Percentiles rank a stretch among this genome's conserved stretches.
Conservation (phyloP, 106 monocot genomes). For the Alisma plantagoaquatica region DNA sequence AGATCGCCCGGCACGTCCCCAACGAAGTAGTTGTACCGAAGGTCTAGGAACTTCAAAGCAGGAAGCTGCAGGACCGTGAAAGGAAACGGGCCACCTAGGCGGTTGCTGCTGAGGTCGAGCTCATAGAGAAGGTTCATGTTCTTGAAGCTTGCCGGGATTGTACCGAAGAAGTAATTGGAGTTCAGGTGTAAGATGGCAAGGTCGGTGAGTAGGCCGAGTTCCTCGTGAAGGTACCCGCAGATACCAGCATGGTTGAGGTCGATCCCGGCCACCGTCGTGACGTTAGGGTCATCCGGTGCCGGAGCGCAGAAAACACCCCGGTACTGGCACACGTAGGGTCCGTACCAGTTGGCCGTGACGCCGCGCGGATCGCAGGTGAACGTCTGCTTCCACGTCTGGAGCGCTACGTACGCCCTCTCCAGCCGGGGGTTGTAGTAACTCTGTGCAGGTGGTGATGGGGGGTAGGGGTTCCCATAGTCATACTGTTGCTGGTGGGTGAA, state of each 20-base stretch:
- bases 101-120: constrained; percentile 38
- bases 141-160: neutral
- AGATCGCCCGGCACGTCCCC: constrained; percentile 2
- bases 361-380: constrained; percentile 38
- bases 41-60: constrained; percentile 28
- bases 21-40: constrained; percentile 21
- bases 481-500: no score
- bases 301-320: constrained; percentile 43
- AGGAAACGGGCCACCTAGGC: constrained; percentile 29
- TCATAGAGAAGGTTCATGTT: constrained; percentile 14
- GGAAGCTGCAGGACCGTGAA: constrained; percentile 23
- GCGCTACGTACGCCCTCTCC: constrained; percentile 31
- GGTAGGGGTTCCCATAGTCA: no score
- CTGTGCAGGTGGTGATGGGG: no score
- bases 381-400: constrained; percentile 35
- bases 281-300: constrained; percentile 26
- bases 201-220: constrained; percentile 7
- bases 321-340: constrained; percentile 50
- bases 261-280: constrained; percentile 29
- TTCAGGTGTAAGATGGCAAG: constrained; percentile 24
- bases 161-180: constrained; percentile 18
- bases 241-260: constrained; percentile 34
- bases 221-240: constrained; percentile 20
- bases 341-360: constrained; percentile 36
- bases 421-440: no score